Percentiles rank a stretch among this genome's conserved stretches.
phyloP scores from a whole-genome alignment of 2,329 filamentous ascomycete species.

The Huntiella moniliformis region DNA sequence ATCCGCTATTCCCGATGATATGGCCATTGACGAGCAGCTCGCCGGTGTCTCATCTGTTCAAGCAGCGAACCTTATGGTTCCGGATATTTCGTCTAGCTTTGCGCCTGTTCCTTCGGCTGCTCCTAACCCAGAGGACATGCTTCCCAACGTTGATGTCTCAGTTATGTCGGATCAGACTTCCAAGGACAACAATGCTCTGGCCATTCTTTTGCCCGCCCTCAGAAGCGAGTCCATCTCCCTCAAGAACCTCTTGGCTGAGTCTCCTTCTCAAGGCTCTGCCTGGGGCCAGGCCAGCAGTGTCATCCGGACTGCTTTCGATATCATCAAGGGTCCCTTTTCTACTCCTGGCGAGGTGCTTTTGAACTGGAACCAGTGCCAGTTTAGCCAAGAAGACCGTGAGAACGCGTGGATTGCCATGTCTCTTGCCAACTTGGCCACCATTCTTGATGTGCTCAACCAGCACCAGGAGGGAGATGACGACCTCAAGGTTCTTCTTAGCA shows the following conservation, averaged over 20 bases:
- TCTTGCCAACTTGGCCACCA: conserved; percentile 20
- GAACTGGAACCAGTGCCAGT: conserved; percentile 14
- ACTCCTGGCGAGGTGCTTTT: conserved; percentile 17
- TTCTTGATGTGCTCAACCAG: conserved; percentile 16
- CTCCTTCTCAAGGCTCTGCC: conserved; percentile 12
- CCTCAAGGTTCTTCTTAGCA: conserved; percentile 17
- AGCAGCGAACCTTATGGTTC: conserved; percentile 12
- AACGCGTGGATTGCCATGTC: conserved; percentile 14
- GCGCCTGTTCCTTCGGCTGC: conserved; percentile 12
- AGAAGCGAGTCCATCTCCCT: conserved; percentile 16
- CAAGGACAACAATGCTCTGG: conserved; percentile 13
- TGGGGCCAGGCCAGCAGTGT: conserved; percentile 8
- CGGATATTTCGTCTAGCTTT: conserved; percentile 14
- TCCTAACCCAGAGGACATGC: conserved; percentile 10
- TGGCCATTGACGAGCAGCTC: conserved; percentile 10
- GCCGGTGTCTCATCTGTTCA: conserved; percentile 11
- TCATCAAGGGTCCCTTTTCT: conserved; percentile 16
- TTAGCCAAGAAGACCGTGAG: conserved; percentile 5
- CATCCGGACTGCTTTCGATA: conserved; percentile 14
- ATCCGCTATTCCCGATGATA: conserved; percentile 5
- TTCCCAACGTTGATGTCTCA: conserved; percentile 4
- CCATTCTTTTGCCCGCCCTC: conserved; percentile 17
- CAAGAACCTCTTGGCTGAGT: conserved; percentile 15
- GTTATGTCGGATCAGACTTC: background rate
- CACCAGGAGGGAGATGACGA: conserved; percentile 12